Base-by-base conservation (phyloP, 768 basidiomycete species). In the Psilocybe sp. region DNA sequence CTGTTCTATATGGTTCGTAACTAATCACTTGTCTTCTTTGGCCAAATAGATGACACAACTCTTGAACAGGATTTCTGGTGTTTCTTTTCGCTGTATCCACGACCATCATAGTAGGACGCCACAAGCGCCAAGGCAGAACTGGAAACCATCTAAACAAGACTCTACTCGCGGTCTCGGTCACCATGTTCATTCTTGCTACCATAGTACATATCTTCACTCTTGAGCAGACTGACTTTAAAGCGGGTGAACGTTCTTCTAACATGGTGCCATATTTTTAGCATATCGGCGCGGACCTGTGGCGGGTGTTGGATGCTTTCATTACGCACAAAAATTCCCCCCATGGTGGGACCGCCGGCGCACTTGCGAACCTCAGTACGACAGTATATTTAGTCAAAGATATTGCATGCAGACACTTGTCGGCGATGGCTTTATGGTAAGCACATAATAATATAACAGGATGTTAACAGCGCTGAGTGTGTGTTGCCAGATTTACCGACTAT, bases 361-460 rank as follows among this genome's bases (percentile, higher is more conserved):
- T 54, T 1, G 34, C 20, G 18, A 28, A 44, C 37, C 48, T 54
- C 2, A 43, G 42, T 15, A 36, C 34, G 4, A 40, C 40, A 16
- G 40, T 50, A 11, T 50, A 54, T 31, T 6, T 54, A 10, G 34
- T 50, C 23, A 50, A 50, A 38, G 50, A 35, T 54, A 54, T 33
- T 40, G 34, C 7, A 38, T 50, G 19, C 53, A 54, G 28, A 54
- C 53, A 2, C 39, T 54, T 1, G 48, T 50, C n/a, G 53, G 53
- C 5, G 53, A 54, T 40, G 48, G 48, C 5, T 54, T 54, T 36
- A 54, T 54, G 23, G 53, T 54, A 23, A 42, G 53, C 34, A 9
- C 8, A 10, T 13, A 13, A 37, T 20, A 12, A 9, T 14, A n/a
- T n/a, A n/a, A 7, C 41, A 13, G 7, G 31, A 4, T 19, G 3